Evolutionary conservation across 306 rosid species (phyloP).

Genomic region (Quercus suber): DNA sequence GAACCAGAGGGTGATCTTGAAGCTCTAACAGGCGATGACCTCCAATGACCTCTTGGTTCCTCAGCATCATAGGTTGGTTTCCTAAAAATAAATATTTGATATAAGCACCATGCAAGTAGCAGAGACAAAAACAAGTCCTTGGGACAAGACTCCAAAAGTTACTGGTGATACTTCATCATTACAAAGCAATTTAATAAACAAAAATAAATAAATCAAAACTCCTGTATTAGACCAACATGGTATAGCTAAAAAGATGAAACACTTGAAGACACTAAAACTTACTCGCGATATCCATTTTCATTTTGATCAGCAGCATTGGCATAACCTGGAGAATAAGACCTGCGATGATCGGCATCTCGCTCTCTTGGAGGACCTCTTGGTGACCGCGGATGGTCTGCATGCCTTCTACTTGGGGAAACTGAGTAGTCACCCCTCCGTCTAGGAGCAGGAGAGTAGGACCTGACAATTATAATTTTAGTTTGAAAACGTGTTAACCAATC

Average conservation of each 20-base stretch:
- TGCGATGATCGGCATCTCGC: constrained; percentile 61
- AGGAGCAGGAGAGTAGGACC: constrained; percentile 92
- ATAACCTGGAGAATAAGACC: constrained; percentile 79
- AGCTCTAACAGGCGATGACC: constrained; percentile 54
- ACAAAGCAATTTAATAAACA: too few species aligned
- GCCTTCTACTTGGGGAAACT: constrained; percentile 73
- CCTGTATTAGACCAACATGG: too few species aligned
- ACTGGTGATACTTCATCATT: constrained; percentile 37
- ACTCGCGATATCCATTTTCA: constrained; percentile 56
- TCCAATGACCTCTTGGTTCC: constrained; percentile 65
- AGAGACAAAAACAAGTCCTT: background rate
- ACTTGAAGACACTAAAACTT: constrained; percentile 20
- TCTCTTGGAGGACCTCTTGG: constrained; percentile 69
- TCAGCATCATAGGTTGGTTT: constrained; percentile 60
- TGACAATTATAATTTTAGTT: constrained; percentile 25
- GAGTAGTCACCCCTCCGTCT: constrained; percentile 73
- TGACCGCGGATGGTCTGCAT: constrained; percentile 65
- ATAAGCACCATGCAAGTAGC: background rate
- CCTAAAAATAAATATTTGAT: constrained; percentile 33
- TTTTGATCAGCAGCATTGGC: constrained; percentile 51
- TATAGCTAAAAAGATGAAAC: too few species aligned
- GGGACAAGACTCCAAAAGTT: constrained; percentile 19
- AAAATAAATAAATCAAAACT: too few species aligned
- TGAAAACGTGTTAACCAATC: constrained; percentile 13
- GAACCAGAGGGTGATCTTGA: constrained; percentile 90